Evolutionary conservation across 768 basidiomycete genomes (phyloP).

Genomic region (Tulasnella sp.): DNA sequence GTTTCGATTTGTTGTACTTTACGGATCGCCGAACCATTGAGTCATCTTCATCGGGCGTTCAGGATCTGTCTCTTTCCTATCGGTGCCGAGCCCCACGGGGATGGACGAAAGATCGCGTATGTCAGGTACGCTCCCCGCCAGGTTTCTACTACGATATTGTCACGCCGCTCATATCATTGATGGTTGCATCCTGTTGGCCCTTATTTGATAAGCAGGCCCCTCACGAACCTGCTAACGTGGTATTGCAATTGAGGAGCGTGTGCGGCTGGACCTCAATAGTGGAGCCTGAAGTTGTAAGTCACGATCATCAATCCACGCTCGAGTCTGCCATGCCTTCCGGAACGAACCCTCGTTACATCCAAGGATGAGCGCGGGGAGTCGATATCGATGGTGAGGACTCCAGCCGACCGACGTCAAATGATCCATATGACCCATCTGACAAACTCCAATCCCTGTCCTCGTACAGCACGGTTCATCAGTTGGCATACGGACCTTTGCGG

Average conservation of each 20-base stretch:
- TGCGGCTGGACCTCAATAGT: neutral
- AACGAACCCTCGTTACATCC: no score
- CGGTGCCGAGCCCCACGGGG: conserved; percentile 3
- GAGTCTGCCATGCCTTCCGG: no score
- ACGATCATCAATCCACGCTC: neutral
- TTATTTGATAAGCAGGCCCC: neutral
- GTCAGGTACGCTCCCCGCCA: conserved; percentile 3
- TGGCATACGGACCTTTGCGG: no score
- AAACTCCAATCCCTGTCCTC: no score
- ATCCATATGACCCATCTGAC: no score
- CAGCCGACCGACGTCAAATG: no score
- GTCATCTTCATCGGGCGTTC: neutral
- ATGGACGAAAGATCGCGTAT: conserved; percentile 3
- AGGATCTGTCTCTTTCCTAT: conserved; percentile 7
- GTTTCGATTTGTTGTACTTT: neutral
- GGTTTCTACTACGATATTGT: no score
- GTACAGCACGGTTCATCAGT: no score
- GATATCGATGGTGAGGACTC: no score
- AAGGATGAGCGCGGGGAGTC: no score
- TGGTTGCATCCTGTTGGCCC: neutral
- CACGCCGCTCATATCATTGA: no score
- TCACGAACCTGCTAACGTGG: neutral
- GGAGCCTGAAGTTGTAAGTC: conserved; percentile 1
- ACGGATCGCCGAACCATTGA: neutral
- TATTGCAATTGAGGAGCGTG: neutral